Evolutionary conservation across 2,329 filamentous ascomycete genomes (phyloP).

Genomic region (Xylaria hypoxylon): DNA sequence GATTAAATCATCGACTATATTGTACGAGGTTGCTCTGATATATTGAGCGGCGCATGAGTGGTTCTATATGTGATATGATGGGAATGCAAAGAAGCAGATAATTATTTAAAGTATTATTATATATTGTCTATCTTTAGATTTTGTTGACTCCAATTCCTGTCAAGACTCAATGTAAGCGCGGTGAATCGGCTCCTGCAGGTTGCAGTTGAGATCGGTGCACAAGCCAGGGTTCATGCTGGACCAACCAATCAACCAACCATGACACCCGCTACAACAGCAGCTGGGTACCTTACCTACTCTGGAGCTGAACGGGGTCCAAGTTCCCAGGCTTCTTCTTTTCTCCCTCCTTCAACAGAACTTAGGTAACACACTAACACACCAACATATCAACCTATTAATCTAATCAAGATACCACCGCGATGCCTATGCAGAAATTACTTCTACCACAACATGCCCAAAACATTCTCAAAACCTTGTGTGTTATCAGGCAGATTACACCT

Average conservation of each 20-base stretch:
- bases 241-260: conserved; percentile 3
- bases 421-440: too few relatives aligned
- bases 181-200: neutral
- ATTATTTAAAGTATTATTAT: neutral
- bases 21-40: neutral
- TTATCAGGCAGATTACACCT: too few relatives aligned
- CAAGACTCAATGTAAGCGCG: too few relatives aligned
- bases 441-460: too few relatives aligned
- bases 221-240: neutral
- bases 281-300: too few relatives aligned
- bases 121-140: neutral
- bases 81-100: neutral
- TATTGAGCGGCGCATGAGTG: neutral
- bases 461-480: too few relatives aligned
- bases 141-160: neutral
- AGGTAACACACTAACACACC: too few relatives aligned
- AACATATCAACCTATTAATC: too few relatives aligned
- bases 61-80: neutral
- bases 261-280: neutral
- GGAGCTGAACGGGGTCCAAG: too few relatives aligned
- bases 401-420: too few relatives aligned
- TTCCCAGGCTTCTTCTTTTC: neutral
- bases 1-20: neutral
- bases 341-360: too few relatives aligned
- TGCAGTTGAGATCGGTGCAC: conserved; percentile 6